Percentiles rank a stretch among this genome's conserved stretches.
Conservation (phyloP, 768 basidiomycete species). For the Psilocybe azurescens region DNA sequence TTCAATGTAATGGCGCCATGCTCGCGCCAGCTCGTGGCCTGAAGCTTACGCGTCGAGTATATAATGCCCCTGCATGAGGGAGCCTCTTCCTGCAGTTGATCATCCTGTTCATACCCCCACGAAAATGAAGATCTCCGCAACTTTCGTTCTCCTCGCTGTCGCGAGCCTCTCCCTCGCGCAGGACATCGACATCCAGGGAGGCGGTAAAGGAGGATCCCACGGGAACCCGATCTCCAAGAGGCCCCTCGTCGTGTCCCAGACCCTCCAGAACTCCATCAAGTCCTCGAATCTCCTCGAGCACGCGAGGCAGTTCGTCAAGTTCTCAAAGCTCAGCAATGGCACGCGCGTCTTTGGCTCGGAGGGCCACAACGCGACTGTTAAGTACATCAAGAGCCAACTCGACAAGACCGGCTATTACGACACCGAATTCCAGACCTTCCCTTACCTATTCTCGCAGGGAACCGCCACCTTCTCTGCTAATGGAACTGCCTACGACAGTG, state of each 20-base stretch:
- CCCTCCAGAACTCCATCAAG: constrained; percentile 13
- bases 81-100: background rate
- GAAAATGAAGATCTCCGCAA: constrained; percentile 14
- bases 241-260: constrained; percentile 16
- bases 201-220: background rate
- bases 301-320: constrained; percentile 32
- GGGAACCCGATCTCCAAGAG: background rate
- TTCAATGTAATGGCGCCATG: constrained; percentile 5
- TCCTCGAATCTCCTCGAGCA: constrained; percentile 29
- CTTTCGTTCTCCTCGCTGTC: constrained; percentile 11
- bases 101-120: background rate
- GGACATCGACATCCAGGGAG: background rate
- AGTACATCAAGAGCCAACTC: constrained; percentile 33
- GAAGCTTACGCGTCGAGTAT: background rate
- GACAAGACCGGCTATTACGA: constrained; percentile 33
- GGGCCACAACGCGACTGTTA: constrained; percentile 35
- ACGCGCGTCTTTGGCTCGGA: constrained; percentile 34
- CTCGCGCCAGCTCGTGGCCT: background rate
- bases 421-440: constrained; percentile 32
- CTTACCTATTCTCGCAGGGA: constrained; percentile 32
- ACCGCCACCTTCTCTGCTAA: constrained; percentile 23
- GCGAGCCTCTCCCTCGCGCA: constrained; percentile 7
- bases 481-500: constrained; percentile 18
- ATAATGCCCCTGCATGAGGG: background rate
- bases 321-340: constrained; percentile 29